Evolutionary conservation across 177 flowering plant genomes (phyloP).

Genomic region (Vitis hybrid): DNA sequence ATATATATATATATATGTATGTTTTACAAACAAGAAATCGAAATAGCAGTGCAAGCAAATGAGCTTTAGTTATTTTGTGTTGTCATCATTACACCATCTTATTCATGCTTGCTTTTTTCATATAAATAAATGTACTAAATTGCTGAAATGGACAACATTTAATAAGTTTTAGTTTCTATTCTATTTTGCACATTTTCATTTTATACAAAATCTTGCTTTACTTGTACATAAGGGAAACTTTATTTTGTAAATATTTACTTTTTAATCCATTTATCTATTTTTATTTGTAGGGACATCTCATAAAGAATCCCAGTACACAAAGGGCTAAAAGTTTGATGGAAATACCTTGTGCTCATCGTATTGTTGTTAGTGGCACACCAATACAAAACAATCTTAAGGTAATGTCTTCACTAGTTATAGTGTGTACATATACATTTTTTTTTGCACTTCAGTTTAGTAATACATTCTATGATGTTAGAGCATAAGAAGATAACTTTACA

Average conservation of each 20-base stretch:
- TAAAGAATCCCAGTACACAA: constrained; percentile 96
- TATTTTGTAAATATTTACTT: neutral
- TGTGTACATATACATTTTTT: neutral
- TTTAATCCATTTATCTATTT: constrained; percentile 3
- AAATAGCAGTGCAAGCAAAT: no score
- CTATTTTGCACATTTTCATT: no score
- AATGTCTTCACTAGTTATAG: constrained; percentile 1
- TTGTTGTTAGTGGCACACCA: constrained; percentile 95
- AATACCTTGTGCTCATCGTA: constrained; percentile 82
- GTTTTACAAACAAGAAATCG: no score
- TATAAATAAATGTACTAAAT: neutral
- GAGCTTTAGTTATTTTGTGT: no score
- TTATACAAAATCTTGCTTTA: neutral
- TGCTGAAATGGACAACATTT: neutral
- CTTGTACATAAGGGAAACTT: neutral
- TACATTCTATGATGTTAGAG: neutral
- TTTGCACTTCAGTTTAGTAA: neutral
- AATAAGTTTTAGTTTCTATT: neutral
- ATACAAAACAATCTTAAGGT: constrained; percentile 97
- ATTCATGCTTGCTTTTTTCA: no score
- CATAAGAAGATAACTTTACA: neutral
- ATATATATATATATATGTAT: no score
- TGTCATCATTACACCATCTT: no score
- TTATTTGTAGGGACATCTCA: constrained; percentile 77
- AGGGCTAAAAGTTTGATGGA: constrained; percentile 95